Conservation (phyloP, 1,139 yeast genomes). For the Suhomyces ambrosiae region DNA sequence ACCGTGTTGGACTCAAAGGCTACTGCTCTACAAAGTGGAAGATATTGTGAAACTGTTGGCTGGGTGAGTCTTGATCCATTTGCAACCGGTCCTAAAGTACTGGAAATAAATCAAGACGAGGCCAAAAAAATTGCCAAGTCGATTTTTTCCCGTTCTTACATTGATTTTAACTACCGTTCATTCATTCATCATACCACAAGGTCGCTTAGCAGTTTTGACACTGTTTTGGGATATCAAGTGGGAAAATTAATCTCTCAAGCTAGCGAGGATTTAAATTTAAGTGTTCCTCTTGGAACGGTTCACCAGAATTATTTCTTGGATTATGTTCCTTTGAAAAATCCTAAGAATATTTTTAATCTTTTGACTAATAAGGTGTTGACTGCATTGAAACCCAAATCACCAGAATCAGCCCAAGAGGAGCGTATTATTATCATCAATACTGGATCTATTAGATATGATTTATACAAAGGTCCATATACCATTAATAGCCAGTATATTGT, state of each 20-base stretch:
- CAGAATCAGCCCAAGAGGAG: conserved; percentile 27
- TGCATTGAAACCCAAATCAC: conserved; percentile 37
- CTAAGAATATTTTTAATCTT: conserved; percentile 60
- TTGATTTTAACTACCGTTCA: conserved; percentile 77
- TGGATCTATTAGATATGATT: conserved; percentile 86
- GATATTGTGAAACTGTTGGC: conserved; percentile 91
- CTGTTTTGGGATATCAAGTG: conserved; percentile 53
- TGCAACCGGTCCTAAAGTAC: conserved; percentile 6
- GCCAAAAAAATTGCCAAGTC: conserved; percentile 14
- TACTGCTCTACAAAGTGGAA: conserved; percentile 84
- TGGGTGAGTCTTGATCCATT: conserved; percentile 63
- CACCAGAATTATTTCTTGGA: conserved; percentile 67
- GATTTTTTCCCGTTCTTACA: conserved; percentile 60
- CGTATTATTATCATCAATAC: conserved; percentile 77
- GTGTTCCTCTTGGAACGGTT: conserved; percentile 63
- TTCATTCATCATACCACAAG: conserved; percentile 61
- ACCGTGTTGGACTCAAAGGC: conserved; percentile 64
- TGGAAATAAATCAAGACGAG: conserved; percentile 14
- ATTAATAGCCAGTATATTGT: conserved; percentile 79
- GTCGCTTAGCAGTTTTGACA: conserved; percentile 35
- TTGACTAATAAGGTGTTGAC: conserved; percentile 62
- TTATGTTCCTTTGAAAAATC: conserved; percentile 66
- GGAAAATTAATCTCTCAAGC: conserved; percentile 46
- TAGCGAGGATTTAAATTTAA: conserved; percentile 55
- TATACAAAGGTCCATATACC: conserved; percentile 85